Percentiles rank a stretch among this genome's conserved stretches.
Conservation (phyloP, 345 rosid genomes). For the Diplotaxis tenuifolia region DNA sequence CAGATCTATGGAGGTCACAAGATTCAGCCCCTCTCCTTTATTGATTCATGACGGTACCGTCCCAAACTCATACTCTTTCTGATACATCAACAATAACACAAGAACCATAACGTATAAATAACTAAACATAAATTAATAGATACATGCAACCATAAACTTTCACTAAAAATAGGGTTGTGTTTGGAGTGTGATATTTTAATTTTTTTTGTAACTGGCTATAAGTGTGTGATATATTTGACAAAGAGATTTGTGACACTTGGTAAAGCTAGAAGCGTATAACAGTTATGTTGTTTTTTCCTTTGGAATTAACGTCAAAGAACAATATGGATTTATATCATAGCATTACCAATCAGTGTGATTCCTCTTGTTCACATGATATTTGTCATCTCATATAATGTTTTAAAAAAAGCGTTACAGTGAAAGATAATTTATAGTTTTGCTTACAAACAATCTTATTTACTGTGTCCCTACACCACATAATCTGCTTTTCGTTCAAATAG, state of each 20-base stretch:
- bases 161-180: neutral
- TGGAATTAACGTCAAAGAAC: constrained; percentile 26
- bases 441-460: neutral
- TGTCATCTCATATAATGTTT: neutral
- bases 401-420: neutral
- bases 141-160: neutral
- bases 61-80: neutral
- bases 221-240: no score
- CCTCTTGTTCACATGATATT: constrained; percentile 19
- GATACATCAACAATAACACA: constrained; percentile 10
- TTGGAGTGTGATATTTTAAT: neutral
- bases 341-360: neutral
- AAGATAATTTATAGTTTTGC: neutral
- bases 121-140: neutral
- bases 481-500: neutral
- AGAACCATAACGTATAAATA: neutral
- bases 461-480: constrained; percentile 26
- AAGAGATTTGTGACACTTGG: constrained; percentile 23
- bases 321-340: neutral
- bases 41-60: neutral
- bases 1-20: constrained; percentile 23
- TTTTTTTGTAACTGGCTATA: no score
- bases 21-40: constrained; percentile 7
- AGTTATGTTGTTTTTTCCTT: neutral
- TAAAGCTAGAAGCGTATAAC: neutral